A percentile compares a stretch with the other conserved stretches of the same genome.
Conservation (phyloP, 2,329 filamentous ascomycete genomes). For the Pseudopyrenochaeta lycopersici region DNA sequence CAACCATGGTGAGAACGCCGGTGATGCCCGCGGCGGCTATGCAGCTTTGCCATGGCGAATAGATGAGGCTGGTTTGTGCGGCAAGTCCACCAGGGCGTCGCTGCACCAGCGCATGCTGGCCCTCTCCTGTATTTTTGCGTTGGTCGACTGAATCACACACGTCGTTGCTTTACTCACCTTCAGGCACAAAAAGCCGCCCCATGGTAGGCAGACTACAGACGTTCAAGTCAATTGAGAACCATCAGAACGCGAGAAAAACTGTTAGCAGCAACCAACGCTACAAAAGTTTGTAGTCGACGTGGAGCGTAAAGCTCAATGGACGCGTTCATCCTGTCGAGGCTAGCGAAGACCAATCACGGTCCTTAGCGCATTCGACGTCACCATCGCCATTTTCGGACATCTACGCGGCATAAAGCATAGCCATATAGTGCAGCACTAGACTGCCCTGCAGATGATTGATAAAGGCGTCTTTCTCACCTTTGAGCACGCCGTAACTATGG, state of each 20-base stretch:
- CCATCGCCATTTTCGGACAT: constrained; percentile 1
- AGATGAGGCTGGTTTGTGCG: constrained; percentile 12
- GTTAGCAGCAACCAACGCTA: neutral
- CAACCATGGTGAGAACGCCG: constrained; percentile 19
- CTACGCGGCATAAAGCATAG: too few relatives aligned
- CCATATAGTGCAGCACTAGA: too few relatives aligned
- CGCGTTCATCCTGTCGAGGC: constrained; percentile 16
- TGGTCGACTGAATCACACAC: constrained; percentile 1
- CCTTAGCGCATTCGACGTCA: constrained; percentile 12
- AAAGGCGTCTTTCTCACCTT: too few relatives aligned
- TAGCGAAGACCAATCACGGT: constrained; percentile 1
- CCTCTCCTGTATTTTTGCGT: constrained; percentile 27
- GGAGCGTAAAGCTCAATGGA: neutral
- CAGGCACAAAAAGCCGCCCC: constrained; percentile 34
- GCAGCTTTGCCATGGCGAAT: constrained; percentile 11
- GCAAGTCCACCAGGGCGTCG: constrained; percentile 10
- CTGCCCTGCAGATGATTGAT: too few relatives aligned
- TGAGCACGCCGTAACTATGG: too few relatives aligned
- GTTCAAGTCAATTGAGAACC: neutral
- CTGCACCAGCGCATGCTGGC: constrained; percentile 22
- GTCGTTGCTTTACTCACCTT: constrained; percentile 14
- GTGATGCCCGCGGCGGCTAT: constrained; percentile 17
- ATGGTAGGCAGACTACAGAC: constrained; percentile 17
- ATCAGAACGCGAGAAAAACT: too few relatives aligned
- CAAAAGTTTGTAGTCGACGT: neutral